These are phyloP conservation scores for Pseudophaeomoniella oleicola DNA, from an alignment of 2,329 filamentous ascomycete species.

Conservation along the genomic window DNA sequence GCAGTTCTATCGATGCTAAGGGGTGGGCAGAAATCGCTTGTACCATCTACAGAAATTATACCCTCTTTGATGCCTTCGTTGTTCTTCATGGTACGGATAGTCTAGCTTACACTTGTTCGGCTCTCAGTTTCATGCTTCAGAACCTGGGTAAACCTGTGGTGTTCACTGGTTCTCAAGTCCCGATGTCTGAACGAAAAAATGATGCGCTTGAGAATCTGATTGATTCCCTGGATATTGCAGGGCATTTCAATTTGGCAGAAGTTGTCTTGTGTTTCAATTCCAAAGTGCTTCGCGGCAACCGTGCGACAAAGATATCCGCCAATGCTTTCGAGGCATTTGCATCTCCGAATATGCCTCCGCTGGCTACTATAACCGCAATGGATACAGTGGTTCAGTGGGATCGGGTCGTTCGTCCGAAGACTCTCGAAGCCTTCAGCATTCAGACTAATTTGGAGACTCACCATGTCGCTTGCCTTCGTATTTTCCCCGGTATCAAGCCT, in stretches of 20 bases:
- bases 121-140: constrained; percentile 83
- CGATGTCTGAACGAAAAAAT: constrained; percentile 80
- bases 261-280: constrained; percentile 92
- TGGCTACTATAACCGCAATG: constrained; percentile 68
- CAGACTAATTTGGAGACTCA: constrained; percentile 65
- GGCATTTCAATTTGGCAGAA: constrained; percentile 84
- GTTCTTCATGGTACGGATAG: constrained; percentile 86
- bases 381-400: constrained; percentile 72
- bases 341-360: constrained; percentile 69
- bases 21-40: constrained; percentile 75
- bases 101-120: constrained; percentile 75
- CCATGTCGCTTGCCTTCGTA: constrained; percentile 77
- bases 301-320: constrained; percentile 76
- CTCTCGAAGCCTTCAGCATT: constrained; percentile 59
- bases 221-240: constrained; percentile 71
- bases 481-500: constrained; percentile 88
- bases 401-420: constrained; percentile 58
- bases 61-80: constrained; percentile 79
- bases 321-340: constrained; percentile 78
- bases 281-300: constrained; percentile 75
- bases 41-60: constrained; percentile 72
- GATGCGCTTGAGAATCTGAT: constrained; percentile 86
- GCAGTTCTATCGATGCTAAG: constrained; percentile 71
- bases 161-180: constrained; percentile 67
- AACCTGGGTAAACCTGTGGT: constrained; percentile 86